These are phyloP conservation scores for Trichophyton mentagrophytes DNA, from an alignment of 2,329 filamentous ascomycete species.

Conservation along the genomic window DNA sequence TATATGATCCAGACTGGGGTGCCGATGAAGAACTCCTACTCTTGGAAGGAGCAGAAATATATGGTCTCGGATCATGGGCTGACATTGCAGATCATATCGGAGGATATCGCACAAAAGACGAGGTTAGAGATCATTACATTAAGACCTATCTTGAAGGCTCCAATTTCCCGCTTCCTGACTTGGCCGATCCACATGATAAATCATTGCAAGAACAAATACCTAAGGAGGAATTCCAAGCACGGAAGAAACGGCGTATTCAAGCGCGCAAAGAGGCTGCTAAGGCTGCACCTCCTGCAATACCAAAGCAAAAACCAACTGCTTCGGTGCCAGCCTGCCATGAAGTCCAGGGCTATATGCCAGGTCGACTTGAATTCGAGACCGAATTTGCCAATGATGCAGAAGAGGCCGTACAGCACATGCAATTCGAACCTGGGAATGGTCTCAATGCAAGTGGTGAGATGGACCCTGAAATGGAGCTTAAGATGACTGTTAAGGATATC, in stretches of 20 bases:
- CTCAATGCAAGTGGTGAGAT: conserved; percentile 77
- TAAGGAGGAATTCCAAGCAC: conserved; percentile 80
- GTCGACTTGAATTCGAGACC: conserved; percentile 90
- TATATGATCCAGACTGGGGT: conserved; percentile 90
- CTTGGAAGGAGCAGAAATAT: conserved; percentile 87
- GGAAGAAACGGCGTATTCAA: conserved; percentile 89
- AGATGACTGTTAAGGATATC: conserved; percentile 95
- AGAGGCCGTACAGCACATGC: conserved; percentile 95
- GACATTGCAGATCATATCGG: conserved; percentile 98
- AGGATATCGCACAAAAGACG: conserved; percentile 84
- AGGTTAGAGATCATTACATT: conserved; percentile 90
- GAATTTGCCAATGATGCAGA: conserved; percentile 97
- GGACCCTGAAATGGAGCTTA: conserved; percentile 92
- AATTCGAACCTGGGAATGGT: conserved; percentile 92
- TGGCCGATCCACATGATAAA: conserved; percentile 71
- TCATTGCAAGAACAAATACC: conserved; percentile 67
- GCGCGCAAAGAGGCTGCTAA: conserved; percentile 78
- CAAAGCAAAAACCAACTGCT: conserved; percentile 90
- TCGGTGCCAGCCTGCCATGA: conserved; percentile 95
- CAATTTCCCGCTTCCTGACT: conserved; percentile 72
- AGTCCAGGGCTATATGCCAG: conserved; percentile 97
- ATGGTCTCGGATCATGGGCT: conserved; percentile 91
- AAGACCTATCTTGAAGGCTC: conserved; percentile 73
- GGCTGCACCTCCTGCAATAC: conserved; percentile 66
- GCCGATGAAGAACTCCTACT: conserved; percentile 92